phyloP scores from a whole-genome alignment of 2,329 filamentous ascomycete genomes.

The Parastagonospora avenae region DNA sequence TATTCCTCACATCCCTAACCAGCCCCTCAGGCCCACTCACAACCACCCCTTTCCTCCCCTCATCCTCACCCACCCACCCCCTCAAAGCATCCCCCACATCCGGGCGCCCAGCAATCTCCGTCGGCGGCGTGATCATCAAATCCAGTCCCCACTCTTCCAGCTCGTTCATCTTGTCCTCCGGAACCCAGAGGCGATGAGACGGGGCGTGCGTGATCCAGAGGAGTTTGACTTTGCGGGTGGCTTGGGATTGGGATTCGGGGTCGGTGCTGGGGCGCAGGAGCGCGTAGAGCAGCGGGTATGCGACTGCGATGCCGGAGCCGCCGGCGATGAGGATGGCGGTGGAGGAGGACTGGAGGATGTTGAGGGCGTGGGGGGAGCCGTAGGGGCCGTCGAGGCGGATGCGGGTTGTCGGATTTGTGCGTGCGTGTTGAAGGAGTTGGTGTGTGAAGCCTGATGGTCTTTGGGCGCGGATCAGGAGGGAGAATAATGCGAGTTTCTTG shows the following conservation, averaged over 20 bases:
- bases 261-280: conserved; percentile 42
- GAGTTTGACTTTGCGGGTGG: conserved; percentile 51
- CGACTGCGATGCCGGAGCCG: conserved; percentile 68
- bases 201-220: conserved; percentile 65
- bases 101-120: conserved; percentile 59
- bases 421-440: conserved; percentile 60
- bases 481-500: conserved; percentile 55
- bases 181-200: conserved; percentile 61
- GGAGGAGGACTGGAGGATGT: conserved; percentile 57
- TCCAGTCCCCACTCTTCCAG: conserved; percentile 57
- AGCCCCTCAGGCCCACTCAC: conserved; percentile 68
- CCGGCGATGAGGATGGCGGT: conserved; percentile 64
- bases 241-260: conserved; percentile 11
- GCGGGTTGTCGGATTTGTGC: conserved; percentile 48
- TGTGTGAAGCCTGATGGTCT: conserved; percentile 60
- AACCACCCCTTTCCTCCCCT: conserved; percentile 56
- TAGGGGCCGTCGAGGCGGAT: conserved; percentile 70
- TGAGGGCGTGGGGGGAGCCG: conserved; percentile 61
- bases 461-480: conserved; percentile 65
- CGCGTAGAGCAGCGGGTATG: conserved; percentile 65
- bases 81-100: conserved; percentile 55
- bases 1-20: conserved; percentile 65
- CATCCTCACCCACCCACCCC: conserved; percentile 42
- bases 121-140: conserved; percentile 61
- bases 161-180: conserved; percentile 55